Evolutionary conservation across 2,329 filamentous ascomycete genomes (phyloP).

Genomic region (Cercospora beticola): DNA sequence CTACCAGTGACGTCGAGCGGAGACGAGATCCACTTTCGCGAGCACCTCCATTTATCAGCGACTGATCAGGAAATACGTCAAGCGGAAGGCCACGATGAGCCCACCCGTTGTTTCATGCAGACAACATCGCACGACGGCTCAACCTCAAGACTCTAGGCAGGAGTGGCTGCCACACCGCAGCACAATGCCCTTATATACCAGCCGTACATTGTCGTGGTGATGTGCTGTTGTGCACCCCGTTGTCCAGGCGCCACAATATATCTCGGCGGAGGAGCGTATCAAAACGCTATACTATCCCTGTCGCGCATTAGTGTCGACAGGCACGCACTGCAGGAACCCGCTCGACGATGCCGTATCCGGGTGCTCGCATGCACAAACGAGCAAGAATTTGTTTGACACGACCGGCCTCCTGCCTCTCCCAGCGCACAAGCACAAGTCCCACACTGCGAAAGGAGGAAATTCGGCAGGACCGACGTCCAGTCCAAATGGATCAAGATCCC

Average conservation of each 20-base stretch:
- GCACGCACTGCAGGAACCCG: constrained; percentile 25
- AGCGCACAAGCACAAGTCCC: not conserved
- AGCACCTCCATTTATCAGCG: not conserved
- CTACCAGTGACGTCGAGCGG: not conserved
- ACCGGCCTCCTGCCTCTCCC: constrained; percentile 13
- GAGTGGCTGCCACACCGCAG: constrained; percentile 9
- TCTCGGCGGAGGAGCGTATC: constrained; percentile 7
- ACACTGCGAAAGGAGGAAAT: constrained; percentile 14
- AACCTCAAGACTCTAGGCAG: not conserved
- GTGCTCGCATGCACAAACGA: constrained; percentile 22
- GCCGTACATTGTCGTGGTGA: constrained; percentile 6
- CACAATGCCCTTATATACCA: not conserved
- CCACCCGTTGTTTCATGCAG: constrained; percentile 1
- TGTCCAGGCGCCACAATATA: constrained; percentile 13
- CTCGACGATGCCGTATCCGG: constrained; percentile 17
- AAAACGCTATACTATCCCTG: constrained; percentile 13
- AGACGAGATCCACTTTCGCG: constrained; percentile 13
- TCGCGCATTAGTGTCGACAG: constrained; percentile 19
- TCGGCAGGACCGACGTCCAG: constrained; percentile 15
- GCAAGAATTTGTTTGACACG: constrained; percentile 19
- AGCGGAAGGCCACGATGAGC: not conserved
- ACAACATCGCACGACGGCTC: constrained; percentile 1
- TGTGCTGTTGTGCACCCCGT: constrained; percentile 10
- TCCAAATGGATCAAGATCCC: constrained; percentile 19
- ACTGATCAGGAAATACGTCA: not conserved